A percentile compares a stretch with the other conserved stretches of the same genome.
phyloP scores from a whole-genome alignment of 768 basidiomycete genomes.

The Trametes punicea region DNA sequence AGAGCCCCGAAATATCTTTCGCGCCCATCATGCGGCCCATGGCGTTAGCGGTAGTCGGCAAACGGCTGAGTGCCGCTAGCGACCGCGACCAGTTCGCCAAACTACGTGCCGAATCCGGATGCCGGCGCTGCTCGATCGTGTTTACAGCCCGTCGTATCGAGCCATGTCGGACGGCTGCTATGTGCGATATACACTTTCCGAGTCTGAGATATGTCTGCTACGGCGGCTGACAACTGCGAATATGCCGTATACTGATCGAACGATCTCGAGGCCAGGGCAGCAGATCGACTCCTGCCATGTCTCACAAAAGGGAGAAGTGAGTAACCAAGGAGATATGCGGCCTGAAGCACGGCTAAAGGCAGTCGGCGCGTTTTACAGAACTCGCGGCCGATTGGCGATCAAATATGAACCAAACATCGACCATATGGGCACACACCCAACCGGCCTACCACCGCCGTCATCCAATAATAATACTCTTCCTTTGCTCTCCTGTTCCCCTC shows the following conservation, averaged over 20 bases:
- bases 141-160: neutral
- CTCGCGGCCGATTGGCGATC: slow-evolving; percentile 6
- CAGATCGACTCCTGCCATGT: no score
- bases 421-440: neutral
- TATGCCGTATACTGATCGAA: no score
- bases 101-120: neutral
- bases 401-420: neutral
- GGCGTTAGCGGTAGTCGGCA: neutral
- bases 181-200: no score
- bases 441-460: slow-evolving; percentile 4
- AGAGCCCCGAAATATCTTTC: no score
- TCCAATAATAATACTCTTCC: slow-evolving; percentile 1
- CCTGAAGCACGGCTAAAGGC: neutral
- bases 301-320: neutral
- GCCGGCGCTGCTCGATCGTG: neutral
- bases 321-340: slow-evolving; percentile 3
- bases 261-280: no score
- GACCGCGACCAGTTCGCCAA: neutral
- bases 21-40: no score
- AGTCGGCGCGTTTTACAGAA: neutral
- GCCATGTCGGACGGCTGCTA: no score
- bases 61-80: neutral
- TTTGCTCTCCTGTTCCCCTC: neutral
- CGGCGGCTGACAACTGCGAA: no score
- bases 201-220: no score